phyloP scores from a whole-genome alignment of 768 basidiomycete genomes.

The Calocybe indica region DNA sequence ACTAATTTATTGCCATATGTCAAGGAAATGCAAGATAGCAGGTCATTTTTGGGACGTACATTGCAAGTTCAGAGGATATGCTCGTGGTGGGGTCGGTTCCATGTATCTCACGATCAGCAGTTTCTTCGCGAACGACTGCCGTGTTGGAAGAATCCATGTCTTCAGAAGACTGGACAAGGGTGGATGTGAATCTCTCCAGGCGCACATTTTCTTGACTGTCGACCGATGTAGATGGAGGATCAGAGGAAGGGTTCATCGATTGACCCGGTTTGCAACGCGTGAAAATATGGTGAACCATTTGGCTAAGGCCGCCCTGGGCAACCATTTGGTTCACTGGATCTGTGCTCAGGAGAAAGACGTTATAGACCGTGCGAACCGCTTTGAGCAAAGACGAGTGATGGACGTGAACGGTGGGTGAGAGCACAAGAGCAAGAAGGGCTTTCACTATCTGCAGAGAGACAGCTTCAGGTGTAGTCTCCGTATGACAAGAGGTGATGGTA shows the following conservation, averaged over 20 bases:
- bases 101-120: no score
- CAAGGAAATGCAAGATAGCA: no score
- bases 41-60: no score
- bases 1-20: no score
- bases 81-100: no score
- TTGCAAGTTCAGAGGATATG: no score
- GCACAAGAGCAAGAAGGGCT: slow-evolving; percentile 81
- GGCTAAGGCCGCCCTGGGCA: slow-evolving; percentile 94
- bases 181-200: neutral
- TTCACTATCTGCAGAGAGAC: slow-evolving; percentile 97
- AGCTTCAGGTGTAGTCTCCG: slow-evolving; percentile 80
- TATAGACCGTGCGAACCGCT: slow-evolving; percentile 96
- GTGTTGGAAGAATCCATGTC: no score
- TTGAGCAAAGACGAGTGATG: slow-evolving; percentile 96
- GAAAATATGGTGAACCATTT: slow-evolving; percentile 98
- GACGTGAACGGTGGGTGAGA: slow-evolving; percentile 82
- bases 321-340: slow-evolving; percentile 96
- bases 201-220: slow-evolving; percentile 13
- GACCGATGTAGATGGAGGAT: slow-evolving; percentile 8
- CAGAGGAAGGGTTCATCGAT: slow-evolving; percentile 10
- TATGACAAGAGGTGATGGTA: slow-evolving; percentile 90
- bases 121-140: no score
- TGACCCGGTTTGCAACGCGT: slow-evolving; percentile 55
- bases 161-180: no score
- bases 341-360: slow-evolving; percentile 88